Percentiles rank a stretch among this genome's conserved stretches.
These are phyloP conservation scores for Diaporthe citrichinensis DNA, from an alignment of 2,329 filamentous ascomycete species.

Conservation along the genomic window DNA sequence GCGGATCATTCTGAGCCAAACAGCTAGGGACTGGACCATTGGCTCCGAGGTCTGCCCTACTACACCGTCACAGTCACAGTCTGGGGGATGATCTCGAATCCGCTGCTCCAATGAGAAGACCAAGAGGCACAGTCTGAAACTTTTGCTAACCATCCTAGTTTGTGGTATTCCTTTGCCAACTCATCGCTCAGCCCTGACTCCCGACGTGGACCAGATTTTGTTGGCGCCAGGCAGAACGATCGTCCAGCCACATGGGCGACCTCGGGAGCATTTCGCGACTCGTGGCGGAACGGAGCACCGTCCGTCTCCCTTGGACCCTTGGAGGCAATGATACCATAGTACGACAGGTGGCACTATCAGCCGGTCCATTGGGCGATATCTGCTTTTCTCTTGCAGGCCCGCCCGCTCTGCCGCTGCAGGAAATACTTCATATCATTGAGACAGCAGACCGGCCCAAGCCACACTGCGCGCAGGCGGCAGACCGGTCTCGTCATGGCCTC, in stretches of 20 bases:
- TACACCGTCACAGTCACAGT: conserved; percentile 20
- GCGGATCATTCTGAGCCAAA: conserved; percentile 6
- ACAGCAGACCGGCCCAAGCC: conserved; percentile 14
- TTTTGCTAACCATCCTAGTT: not conserved
- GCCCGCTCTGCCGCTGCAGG: conserved; percentile 3
- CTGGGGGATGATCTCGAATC: conserved; percentile 21
- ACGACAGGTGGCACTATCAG: conserved; percentile 18
- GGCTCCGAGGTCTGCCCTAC: not conserved
- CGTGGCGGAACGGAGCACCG: conserved; percentile 15
- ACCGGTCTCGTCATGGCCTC: not conserved
- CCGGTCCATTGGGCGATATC: not conserved
- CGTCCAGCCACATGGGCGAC: conserved; percentile 17
- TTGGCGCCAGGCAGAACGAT: conserved; percentile 12
- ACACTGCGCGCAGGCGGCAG: conserved; percentile 4
- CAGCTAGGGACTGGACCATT: not conserved
- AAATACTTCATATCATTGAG: conserved; percentile 18
- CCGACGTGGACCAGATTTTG: conserved; percentile 5
- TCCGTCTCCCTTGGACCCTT: not conserved
- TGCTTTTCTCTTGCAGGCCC: conserved; percentile 9
- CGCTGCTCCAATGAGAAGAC: conserved; percentile 34
- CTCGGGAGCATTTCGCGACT: not conserved
- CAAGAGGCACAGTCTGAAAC: conserved; percentile 26
- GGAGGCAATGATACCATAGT: not conserved
- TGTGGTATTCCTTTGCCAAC: conserved; percentile 24
- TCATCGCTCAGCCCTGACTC: conserved; percentile 23